Evolutionary conservation across 2,329 filamentous ascomycete species (phyloP), one percentile per base, ranked within the genome.

Genomic region (Bipolaris bicolor): DNA sequence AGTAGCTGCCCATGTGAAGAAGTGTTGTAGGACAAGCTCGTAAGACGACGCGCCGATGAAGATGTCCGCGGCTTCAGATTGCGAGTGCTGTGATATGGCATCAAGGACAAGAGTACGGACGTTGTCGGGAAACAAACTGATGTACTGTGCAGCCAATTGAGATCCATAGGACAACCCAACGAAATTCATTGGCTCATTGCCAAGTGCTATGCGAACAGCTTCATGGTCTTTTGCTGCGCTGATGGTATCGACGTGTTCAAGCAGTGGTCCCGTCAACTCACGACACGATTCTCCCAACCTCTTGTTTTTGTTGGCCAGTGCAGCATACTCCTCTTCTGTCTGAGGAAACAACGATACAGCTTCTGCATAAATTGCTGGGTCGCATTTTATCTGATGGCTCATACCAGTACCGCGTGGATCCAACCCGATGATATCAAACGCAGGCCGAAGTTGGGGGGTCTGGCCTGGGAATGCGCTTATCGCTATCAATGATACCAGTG

Each of bases 81-180:
- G 73, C 1, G 74, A 74, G 61, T 79, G 79, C 62, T 81, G 78
- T 31, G 80, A 54, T 31, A 77, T 75, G 20, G 79, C 80, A 67
- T 82, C 80, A n/a, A 82, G 71, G 0, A 71, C 76, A 60, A 82
- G 72, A 2, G 75, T 68, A 6, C 80, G 65, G 51, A 81, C 70
- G 29, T 76, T 77, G 10, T 78, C 61, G 3, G 81, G 80, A 62
- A 75, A 83, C 1, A 81, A 69, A 55, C 77, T 68, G 1, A 80
- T 79, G 59, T 82, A 82, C 37, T 76, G 73, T 7, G 73, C 70
- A 20, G 78, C 80, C 15, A 82, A 68, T 60, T 79, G 76, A 1
- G 77, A 77, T 5, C 80, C 80, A 62, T 83, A 82, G 1, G 79
- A 81, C 13, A 78, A 60, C 6, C 80, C 81, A 1, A 81, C 54